Evolutionary conservation across 2,329 filamentous ascomycete species (phyloP), one percentile per base, ranked within the genome.

Genomic region (Curvularia sp.): DNA sequence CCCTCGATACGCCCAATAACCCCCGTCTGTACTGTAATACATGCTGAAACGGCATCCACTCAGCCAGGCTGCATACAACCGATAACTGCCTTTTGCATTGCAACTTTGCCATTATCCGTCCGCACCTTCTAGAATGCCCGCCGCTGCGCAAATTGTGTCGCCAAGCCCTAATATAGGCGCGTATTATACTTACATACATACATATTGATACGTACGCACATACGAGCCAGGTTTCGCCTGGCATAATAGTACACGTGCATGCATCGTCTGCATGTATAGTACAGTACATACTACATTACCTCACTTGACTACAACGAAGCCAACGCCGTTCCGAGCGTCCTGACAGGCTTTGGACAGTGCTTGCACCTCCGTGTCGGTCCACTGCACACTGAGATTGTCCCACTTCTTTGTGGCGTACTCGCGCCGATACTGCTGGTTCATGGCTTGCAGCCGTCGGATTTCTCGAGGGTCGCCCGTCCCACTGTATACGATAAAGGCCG

Each of bases 361-460:
- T 72, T 88, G 86, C 63, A 87, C 84, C 69, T 89, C 87, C 2
- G 77, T 79, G 75, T 89, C 86, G 20, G 86, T 88, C 87, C 87
- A 89, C 67, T 86, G 83, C 38, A 88, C 84, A 50, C 77, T 85
- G 62, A 89, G 68, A 58, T 88, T 78, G 70, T 88, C 84, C 86
- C 86, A 89, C 24, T 87, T 88, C 74, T 84, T 85, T 20, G 82
- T 80, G 55, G 80, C 77, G 67, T 83, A 88, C 67, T 88, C 86
- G 53, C 82, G 79, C 54, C 82, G 82, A 70, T 84, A 86, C 55
- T 78, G 78, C 64, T 82, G 80, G 55, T 87, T 84, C 78, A 87
- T 78, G 1, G 76, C 78, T 67, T 88, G 85, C 65, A 88, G 72
- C 28, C 84, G 81, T 41, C 80, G 76, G 43, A 86, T 79, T 55